These are phyloP conservation scores for Oryza glaberrima DNA, from an alignment of 176 grass and related monocot species.

Conservation along the genomic window DNA sequence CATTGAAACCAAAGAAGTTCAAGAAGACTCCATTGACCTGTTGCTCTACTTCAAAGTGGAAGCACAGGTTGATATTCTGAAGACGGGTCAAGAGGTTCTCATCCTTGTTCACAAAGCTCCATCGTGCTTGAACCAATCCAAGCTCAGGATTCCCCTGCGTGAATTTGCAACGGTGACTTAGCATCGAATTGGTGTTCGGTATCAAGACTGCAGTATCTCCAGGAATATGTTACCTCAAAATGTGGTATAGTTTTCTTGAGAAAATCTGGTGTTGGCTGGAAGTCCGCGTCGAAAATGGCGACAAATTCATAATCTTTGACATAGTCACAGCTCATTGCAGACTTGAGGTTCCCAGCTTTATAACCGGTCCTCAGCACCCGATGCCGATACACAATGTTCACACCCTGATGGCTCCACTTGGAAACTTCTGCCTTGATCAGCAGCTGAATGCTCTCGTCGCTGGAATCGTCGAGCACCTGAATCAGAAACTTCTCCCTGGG, in stretches of 20 bases:
- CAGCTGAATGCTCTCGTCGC: slow-evolving; percentile 58
- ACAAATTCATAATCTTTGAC: slow-evolving; percentile 81
- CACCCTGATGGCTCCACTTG: slow-evolving; percentile 70
- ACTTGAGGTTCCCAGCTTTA: slow-evolving; percentile 85
- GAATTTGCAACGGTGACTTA: neutral
- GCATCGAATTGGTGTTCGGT: neutral
- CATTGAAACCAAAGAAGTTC: slow-evolving; percentile 87
- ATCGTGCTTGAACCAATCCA: slow-evolving; percentile 73
- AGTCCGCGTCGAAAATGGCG: slow-evolving; percentile 83
- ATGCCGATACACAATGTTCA: slow-evolving; percentile 75
- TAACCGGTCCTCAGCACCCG: slow-evolving; percentile 70
- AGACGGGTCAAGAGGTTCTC: slow-evolving; percentile 79
- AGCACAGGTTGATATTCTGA: slow-evolving; percentile 80
- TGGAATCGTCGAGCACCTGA: slow-evolving; percentile 83
- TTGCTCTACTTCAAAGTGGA: slow-evolving; percentile 89
- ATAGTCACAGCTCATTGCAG: slow-evolving; percentile 86
- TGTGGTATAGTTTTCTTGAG: slow-evolving; percentile 82
- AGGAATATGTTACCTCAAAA: slow-evolving; percentile 56
- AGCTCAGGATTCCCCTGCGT: slow-evolving; percentile 72
- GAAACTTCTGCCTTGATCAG: slow-evolving; percentile 70
- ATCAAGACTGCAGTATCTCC: neutral
- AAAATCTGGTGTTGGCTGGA: slow-evolving; percentile 76
- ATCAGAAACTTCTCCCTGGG: slow-evolving; percentile 70
- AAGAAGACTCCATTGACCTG: slow-evolving; percentile 76
- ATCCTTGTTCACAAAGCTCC: slow-evolving; percentile 80